Conservation (phyloP, 2,329 filamentous ascomycete genomes). For the Penicillium occitanis region DNA sequence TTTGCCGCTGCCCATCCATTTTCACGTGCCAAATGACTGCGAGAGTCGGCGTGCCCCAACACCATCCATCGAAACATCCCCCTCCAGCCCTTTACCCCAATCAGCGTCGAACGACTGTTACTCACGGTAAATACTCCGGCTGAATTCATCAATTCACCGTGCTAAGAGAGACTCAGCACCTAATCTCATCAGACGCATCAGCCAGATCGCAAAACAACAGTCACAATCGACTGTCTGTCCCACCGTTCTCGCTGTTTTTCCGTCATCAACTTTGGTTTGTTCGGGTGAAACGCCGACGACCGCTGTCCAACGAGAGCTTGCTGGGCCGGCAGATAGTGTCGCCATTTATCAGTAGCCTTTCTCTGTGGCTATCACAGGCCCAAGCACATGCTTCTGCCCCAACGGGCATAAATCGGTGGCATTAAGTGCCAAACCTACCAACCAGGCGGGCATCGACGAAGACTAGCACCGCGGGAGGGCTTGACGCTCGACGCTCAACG, state of each 20-base stretch:
- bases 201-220: not conserved
- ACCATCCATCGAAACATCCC: slow-evolving; percentile 1
- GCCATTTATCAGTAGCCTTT: not conserved
- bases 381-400: slow-evolving; percentile 20
- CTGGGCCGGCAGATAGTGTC: not conserved
- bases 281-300: slow-evolving; percentile 10
- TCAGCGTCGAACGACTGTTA: not conserved
- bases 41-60: slow-evolving; percentile 8
- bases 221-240: not conserved
- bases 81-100: not conserved
- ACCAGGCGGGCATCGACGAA: not conserved
- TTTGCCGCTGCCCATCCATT: not conserved
- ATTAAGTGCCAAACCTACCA: not conserved
- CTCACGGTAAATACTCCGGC: slow-evolving; percentile 16
- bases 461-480: slow-evolving; percentile 10
- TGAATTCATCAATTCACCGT: not conserved
- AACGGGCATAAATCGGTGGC: slow-evolving; percentile 9
- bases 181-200: not conserved
- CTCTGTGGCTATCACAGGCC: slow-evolving; percentile 19
- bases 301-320: slow-evolving; percentile 1
- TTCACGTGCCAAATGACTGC: slow-evolving; percentile 12
- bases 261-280: not conserved
- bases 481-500: not conserved
- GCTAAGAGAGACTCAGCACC: not conserved
- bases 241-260: not conserved